These are phyloP conservation scores for Rehmannia glutinosa DNA, from an alignment of 257 asterid species.

Conservation along the genomic window DNA sequence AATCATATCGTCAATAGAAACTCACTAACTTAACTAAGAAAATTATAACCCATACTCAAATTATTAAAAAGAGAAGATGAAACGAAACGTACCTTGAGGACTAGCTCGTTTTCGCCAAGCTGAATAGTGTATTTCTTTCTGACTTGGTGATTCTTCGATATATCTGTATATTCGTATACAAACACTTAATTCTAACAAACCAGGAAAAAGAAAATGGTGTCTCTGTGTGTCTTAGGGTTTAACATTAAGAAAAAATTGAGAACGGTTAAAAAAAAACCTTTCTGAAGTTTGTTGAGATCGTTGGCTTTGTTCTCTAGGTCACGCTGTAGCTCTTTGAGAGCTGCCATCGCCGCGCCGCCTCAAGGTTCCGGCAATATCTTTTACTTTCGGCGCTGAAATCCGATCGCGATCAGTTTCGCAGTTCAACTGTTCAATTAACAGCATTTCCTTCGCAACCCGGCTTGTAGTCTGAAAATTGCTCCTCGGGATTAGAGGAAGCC, in stretches of 20 bases:
- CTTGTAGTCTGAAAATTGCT: not conserved
- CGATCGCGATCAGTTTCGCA: constrained; percentile 11
- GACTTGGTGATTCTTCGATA: constrained; percentile 84
- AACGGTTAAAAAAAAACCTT: constrained; percentile 31
- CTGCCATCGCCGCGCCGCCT: constrained; percentile 39
- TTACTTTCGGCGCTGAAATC: constrained; percentile 14
- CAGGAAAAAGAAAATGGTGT: not conserved
- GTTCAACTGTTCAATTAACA: not conserved
- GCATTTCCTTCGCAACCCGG: not conserved
- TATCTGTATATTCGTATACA: constrained; percentile 33
- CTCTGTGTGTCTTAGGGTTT: constrained; percentile 26
- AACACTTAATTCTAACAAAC: constrained; percentile 5
- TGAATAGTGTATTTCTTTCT: constrained; percentile 88
- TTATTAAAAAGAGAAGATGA: not conserved
- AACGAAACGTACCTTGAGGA: constrained; percentile 55
- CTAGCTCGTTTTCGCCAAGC: constrained; percentile 96
- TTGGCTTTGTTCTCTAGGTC: constrained; percentile 90
- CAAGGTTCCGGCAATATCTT: constrained; percentile 3
- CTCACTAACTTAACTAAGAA: not conserved
- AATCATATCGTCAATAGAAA: not conserved
- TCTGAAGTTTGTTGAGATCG: constrained; percentile 76
- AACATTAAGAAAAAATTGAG: not conserved
- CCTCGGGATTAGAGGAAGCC: not conserved
- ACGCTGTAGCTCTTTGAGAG: constrained; percentile 63
- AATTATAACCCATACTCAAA: not conserved